Conservation (phyloP, 2,329 filamentous ascomycete genomes). For the Claviceps fusiformis region DNA sequence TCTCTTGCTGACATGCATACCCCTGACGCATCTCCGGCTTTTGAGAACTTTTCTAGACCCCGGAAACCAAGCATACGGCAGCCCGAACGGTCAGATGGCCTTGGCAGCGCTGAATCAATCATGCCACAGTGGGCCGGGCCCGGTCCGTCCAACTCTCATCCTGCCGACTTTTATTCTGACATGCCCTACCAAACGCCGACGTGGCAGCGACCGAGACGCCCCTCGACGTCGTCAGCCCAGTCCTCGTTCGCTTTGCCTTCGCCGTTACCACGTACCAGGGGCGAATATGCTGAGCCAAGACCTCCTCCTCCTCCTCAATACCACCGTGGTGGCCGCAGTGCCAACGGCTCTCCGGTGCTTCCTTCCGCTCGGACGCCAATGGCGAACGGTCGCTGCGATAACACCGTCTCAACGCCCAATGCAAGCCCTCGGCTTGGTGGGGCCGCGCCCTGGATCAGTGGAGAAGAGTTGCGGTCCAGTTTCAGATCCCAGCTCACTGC, state of each 20-base stretch:
- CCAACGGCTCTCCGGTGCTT: conserved; percentile 12
- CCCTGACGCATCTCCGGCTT: conserved; percentile 21
- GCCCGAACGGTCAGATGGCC: conserved; percentile 12
- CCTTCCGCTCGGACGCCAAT: conserved; percentile 16
- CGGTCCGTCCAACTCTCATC: conserved; percentile 8
- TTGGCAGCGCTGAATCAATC: conserved; percentile 15
- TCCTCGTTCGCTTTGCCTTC: conserved; percentile 34
- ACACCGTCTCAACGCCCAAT: conserved; percentile 22
- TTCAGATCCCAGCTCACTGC: conserved; percentile 41
- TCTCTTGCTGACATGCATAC: conserved; percentile 21
- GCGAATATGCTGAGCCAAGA: conserved; percentile 26
- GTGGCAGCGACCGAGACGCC: conserved; percentile 31
- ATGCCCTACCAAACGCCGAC: conserved; percentile 16
- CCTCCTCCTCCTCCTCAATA: conserved; percentile 5
- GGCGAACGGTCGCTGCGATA: conserved; percentile 18
- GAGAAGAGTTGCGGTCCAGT: conserved; percentile 40
- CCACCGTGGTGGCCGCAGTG: conserved; percentile 13
- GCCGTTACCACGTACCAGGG: conserved; percentile 23
- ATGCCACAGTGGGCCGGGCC: conserved; percentile 14
- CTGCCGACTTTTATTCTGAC: conserved; percentile 18
- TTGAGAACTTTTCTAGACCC: conserved; percentile 48
- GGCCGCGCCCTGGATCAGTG: conserved; percentile 33
- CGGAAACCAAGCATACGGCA: conserved; percentile 39
- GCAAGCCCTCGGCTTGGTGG: conserved; percentile 14
- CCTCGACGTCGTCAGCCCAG: conserved; percentile 33